Evolutionary conservation across 164 flowering plant species (phyloP), one percentile per base, ranked within the genome.

Genomic region (Vitis cinerea): DNA sequence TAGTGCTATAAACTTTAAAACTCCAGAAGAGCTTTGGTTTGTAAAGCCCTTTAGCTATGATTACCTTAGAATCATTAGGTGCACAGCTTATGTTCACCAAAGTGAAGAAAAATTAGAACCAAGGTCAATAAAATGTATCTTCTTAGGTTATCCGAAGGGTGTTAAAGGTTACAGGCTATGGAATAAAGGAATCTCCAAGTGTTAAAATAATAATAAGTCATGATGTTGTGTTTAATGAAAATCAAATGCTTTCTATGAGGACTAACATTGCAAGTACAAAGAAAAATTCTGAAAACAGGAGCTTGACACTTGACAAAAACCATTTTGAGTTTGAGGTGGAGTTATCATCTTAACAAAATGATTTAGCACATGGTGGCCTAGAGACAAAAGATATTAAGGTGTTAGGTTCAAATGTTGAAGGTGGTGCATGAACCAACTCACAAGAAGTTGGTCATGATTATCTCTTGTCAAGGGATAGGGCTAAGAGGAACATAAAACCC

Each of bases 161-260:
- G 67, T 64, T 5, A 64, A 64, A 50, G 67, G 67, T 9, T 64
- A 64, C 10, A 49, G 51, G 14, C 4, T 64, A 9, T 64, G 67
- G 57, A 27, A 29, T 4, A 8, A 8, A 12, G 12, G 10, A 17
- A 65, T 51, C 13, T 23, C 1, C 27, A 23, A 10, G 59, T 27
- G 11, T 31, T 11, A 23, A 48, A 58, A 49, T 12, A 47, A 15
- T 9, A 60, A 7, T 9, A 30, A 23, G 27, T 23, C 27, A 23
- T 23, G 27, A 23, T 23, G 1, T 23, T 23, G 27, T 23, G 27
- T 23, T 23, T 23, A 23, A 23, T 23, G 27, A 23, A 23, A 23
- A 23, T 23, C 27, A 23, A 23, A 23, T 23, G 27, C 27, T 23
- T 23, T 23, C 27, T 23, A 23, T 23, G 27, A 23, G 27, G 27